A percentile compares a stretch with the other conserved stretches of the same genome.
Evolutionary conservation across 768 basidiomycete genomes (phyloP).

Genomic region (Rhodocollybia butyracea): DNA sequence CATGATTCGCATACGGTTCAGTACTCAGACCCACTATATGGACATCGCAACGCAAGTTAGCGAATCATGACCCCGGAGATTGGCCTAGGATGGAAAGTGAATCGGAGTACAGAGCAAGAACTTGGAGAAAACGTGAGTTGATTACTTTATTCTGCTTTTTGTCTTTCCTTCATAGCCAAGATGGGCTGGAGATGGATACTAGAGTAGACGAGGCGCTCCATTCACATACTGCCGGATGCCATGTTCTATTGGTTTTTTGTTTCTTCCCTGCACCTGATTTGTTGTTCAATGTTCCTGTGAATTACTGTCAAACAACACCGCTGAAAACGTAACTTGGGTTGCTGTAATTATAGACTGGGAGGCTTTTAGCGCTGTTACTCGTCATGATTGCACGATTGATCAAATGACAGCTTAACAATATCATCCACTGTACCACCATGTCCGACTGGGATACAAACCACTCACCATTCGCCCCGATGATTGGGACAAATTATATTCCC

Average conservation of each 20-base stretch:
- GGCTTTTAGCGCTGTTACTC: too few relatives aligned
- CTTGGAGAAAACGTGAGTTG: constrained; percentile 91
- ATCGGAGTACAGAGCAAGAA: too few relatives aligned
- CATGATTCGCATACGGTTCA: too few relatives aligned
- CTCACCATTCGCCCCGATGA: neutral
- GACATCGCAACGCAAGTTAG: too few relatives aligned
- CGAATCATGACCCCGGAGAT: too few relatives aligned
- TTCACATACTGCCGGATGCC: neutral
- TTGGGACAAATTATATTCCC: neutral
- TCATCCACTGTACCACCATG: neutral
- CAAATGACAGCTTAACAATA: neutral
- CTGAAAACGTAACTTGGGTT: too few relatives aligned
- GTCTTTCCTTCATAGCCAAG: constrained; percentile 50
- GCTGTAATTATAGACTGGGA: too few relatives aligned
- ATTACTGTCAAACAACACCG: too few relatives aligned
- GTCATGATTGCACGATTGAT: too few relatives aligned
- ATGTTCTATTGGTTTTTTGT: neutral
- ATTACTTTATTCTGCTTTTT: constrained; percentile 4
- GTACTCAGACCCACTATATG: too few relatives aligned
- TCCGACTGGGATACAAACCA: neutral
- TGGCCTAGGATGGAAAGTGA: too few relatives aligned
- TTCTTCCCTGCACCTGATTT: neutral
- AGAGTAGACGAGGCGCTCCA: constrained; percentile 18
- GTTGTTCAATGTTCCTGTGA: too few relatives aligned
- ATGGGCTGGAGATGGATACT: constrained; percentile 89